phyloP scores from a whole-genome alignment of 2,329 filamentous ascomycete species.

The Amesomyces nigricolor region DNA sequence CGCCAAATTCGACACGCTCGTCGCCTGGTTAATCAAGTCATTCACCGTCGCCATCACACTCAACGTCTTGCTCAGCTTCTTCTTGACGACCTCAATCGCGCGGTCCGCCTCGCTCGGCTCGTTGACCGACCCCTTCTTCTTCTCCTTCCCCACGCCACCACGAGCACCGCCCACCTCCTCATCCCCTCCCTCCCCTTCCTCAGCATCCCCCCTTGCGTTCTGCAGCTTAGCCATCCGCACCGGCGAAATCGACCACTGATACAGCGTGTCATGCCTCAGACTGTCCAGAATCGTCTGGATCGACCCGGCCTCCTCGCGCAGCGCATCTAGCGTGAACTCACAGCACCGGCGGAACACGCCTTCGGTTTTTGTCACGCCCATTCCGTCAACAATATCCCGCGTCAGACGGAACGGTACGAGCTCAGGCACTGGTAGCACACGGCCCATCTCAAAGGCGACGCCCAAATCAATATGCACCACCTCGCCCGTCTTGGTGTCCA shows the following conservation, averaged over 20 bases:
- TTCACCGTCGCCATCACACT: constrained; percentile 95
- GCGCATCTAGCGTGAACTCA: constrained; percentile 90
- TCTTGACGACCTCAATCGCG: constrained; percentile 85
- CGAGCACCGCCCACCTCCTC: constrained; percentile 29
- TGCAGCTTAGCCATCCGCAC: constrained; percentile 60
- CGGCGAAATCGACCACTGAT: constrained; percentile 87
- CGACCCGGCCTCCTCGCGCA: constrained; percentile 90
- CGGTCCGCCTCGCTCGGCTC: constrained; percentile 75
- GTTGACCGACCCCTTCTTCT: constrained; percentile 43
- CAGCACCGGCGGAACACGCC: constrained; percentile 97
- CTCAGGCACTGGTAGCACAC: constrained; percentile 91
- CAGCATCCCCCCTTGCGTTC: constrained; percentile 50
- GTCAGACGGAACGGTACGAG: constrained; percentile 93
- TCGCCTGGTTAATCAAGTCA: constrained; percentile 92
- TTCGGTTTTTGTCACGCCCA: constrained; percentile 92
- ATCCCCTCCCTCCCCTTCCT: constrained; percentile 37
- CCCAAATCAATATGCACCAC: constrained; percentile 96
- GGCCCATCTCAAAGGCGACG: constrained; percentile 93
- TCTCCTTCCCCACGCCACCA: constrained; percentile 25
- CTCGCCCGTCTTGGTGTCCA: constrained; percentile 85
- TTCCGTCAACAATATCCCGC: constrained; percentile 90
- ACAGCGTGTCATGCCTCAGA: constrained; percentile 92
- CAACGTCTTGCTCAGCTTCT: constrained; percentile 90
- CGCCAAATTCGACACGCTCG: constrained; percentile 86
- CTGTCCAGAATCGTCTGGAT: constrained; percentile 99